Base-by-base conservation (phyloP, 176 grass and related monocot species). In the Areca catechu region DNA sequence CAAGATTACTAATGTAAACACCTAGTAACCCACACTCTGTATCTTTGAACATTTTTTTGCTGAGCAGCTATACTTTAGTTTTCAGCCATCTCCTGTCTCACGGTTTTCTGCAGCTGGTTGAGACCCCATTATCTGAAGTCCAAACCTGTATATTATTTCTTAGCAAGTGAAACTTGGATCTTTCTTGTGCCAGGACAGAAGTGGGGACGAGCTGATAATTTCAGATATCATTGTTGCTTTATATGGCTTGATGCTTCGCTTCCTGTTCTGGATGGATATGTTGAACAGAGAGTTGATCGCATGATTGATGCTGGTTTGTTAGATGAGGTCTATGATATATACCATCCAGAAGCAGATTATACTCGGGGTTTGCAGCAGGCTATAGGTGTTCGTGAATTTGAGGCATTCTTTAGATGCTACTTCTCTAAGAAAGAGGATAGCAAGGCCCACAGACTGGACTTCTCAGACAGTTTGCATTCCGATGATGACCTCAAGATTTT, bases 331-430 rank as follows among this genome's bases (percentile, higher is more conserved):
- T 50, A 56, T 57, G 66, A 73, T 49, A 78, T 98, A 66, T 98
- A 89, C 54, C 72, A 71, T 89, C 71, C 56, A 19, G 63, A 74
- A 62, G 80, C 75, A n/a, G 48, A 78, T 73, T 97, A 92, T 62
- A 97, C 87, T 66, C 70, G 81, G 71, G 93, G 87, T 48, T 56
- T 92, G 21, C 47, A 60, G 49, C 87, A 92, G 74, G 86, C 93
- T 30, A 98, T 92, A 76, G 93, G 87, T 19, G 87, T 98, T 67
- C 84, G 81, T 74, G 86, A 98, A 75, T 92, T 98, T 73, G 78
- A 92, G 34, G 79, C 75, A 50, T 83, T 88, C 51, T 92, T 92
- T 72, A 83, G 51, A 57, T 56, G 54, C 57, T 85, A 85, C 75
- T 63, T 57, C 19, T 53, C 75, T 24, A 79, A 55, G 59, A 65